phyloP scores from a whole-genome alignment of 2,329 filamentous ascomycete genomes.

The Tolypocladium pustulatum region DNA sequence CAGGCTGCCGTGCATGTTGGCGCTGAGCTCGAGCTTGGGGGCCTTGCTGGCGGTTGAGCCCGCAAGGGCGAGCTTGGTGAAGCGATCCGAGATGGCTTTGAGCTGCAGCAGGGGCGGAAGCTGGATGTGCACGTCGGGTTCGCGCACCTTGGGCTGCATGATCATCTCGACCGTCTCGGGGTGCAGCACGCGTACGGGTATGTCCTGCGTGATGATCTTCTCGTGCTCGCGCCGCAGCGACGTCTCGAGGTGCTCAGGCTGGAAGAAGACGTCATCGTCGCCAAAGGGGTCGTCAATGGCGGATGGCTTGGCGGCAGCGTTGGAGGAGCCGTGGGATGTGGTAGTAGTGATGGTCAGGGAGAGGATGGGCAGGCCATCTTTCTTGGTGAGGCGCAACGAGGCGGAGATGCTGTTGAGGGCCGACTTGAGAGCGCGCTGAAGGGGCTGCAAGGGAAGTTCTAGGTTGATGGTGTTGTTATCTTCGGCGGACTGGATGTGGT shows the following conservation, averaged over 20 bases:
- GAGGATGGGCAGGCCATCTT: constrained; percentile 75
- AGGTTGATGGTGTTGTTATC: constrained; percentile 86
- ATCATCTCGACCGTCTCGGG: constrained; percentile 80
- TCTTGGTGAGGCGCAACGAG: constrained; percentile 84
- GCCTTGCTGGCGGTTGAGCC: constrained; percentile 27
- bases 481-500: constrained; percentile 77
- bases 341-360: constrained; percentile 82
- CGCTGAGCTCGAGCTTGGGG: constrained; percentile 73
- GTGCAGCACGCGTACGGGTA: constrained; percentile 85
- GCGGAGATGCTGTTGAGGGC: constrained; percentile 73
- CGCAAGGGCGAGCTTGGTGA: constrained; percentile 69
- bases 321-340: constrained; percentile 34
- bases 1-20: constrained; percentile 89
- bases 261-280: constrained; percentile 33
- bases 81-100: constrained; percentile 89
- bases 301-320: constrained; percentile 17
- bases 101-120: constrained; percentile 79
- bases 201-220: constrained; percentile 88
- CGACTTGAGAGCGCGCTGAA: constrained; percentile 86
- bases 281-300: constrained; percentile 27
- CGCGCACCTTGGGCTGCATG: constrained; percentile 81
- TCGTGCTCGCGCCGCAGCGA: constrained; percentile 62
- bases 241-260: constrained; percentile 42
- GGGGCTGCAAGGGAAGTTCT: constrained; percentile 77
- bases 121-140: constrained; percentile 89